These are phyloP conservation scores for Acarospora socialis DNA, from an alignment of 2,329 filamentous ascomycete species.

Conservation along the genomic window DNA sequence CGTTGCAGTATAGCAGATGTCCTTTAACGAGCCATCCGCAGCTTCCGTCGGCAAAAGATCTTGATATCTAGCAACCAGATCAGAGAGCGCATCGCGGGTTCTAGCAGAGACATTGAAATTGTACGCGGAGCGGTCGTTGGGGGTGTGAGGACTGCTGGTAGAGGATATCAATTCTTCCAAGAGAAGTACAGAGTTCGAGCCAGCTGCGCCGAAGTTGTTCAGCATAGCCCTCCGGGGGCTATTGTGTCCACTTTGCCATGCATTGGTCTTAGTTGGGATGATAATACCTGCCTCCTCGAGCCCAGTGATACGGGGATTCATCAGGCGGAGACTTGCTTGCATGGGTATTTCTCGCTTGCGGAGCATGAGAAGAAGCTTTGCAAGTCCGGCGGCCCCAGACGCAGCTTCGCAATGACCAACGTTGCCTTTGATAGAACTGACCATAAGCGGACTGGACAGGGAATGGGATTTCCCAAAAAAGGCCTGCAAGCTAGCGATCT, in stretches of 20 bases:
- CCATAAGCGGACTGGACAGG: constrained; percentile 9
- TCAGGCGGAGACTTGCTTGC: constrained; percentile 16
- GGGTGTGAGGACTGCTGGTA: neutral
- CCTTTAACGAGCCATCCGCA: constrained; percentile 6
- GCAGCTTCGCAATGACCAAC: constrained; percentile 24
- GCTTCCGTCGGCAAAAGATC: constrained; percentile 8
- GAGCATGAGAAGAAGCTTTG: constrained; percentile 22
- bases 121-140: constrained; percentile 3
- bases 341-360: constrained; percentile 16
- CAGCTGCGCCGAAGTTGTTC: constrained; percentile 26
- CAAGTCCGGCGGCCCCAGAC: constrained; percentile 20
- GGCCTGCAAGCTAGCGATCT: constrained; percentile 17
- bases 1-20: constrained; percentile 16
- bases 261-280: constrained; percentile 1
- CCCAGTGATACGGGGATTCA: constrained; percentile 16
- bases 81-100: constrained; percentile 8
- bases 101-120: constrained; percentile 14
- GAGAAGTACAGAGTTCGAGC: constrained; percentile 17
- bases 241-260: neutral
- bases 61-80: constrained; percentile 3
- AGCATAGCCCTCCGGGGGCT: constrained; percentile 18
- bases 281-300: neutral
- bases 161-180: constrained; percentile 13
- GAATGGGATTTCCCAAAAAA: constrained; percentile 14
- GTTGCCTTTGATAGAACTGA: constrained; percentile 22